A percentile compares a stretch with the other conserved stretches of the same genome.
phyloP scores from a whole-genome alignment of 1,284 basidiomycete species.

The Quambalaria eucalypti region DNA sequence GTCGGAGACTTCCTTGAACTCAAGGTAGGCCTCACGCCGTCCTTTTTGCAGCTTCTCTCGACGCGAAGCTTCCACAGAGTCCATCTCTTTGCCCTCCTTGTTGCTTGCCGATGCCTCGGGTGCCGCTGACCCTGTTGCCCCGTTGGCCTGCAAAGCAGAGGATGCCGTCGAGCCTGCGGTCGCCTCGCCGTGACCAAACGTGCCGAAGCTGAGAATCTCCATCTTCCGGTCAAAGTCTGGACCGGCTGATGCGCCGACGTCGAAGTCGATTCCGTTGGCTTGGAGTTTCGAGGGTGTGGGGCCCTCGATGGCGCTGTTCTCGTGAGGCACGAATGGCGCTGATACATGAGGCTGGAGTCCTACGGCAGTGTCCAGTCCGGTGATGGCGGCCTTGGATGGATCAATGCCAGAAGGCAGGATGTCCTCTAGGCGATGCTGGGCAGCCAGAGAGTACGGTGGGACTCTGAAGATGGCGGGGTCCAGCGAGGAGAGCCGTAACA shows the following conservation, averaged over 20 bases:
- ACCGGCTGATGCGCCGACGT: background rate
- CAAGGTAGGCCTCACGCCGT: background rate
- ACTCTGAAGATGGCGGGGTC: conserved; percentile 67
- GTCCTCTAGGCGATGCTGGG: too few relatives aligned
- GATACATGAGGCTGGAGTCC: conserved; percentile 42
- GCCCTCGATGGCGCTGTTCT: too few relatives aligned
- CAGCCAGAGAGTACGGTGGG: conserved; percentile 57
- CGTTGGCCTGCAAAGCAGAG: too few relatives aligned
- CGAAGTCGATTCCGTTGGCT: too few relatives aligned
- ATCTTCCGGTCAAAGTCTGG: background rate
- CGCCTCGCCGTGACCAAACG: background rate
- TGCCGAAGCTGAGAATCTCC: background rate
- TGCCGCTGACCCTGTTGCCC: too few relatives aligned
- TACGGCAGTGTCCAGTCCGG: conserved; percentile 7
- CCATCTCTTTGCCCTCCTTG: too few relatives aligned
- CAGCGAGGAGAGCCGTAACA: conserved; percentile 63
- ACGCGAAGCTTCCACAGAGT: too few relatives aligned
- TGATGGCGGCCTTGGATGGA: background rate
- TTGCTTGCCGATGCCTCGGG: too few relatives aligned
- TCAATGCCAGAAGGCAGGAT: too few relatives aligned
- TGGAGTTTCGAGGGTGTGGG: too few relatives aligned
- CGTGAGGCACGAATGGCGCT: background rate
- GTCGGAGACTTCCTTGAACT: conserved; percentile 15
- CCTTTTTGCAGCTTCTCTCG: too few relatives aligned
- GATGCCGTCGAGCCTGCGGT: too few relatives aligned